Evolutionary conservation across 2,329 filamentous ascomycete species (phyloP).

Genomic region (Hypoxylon sp.): DNA sequence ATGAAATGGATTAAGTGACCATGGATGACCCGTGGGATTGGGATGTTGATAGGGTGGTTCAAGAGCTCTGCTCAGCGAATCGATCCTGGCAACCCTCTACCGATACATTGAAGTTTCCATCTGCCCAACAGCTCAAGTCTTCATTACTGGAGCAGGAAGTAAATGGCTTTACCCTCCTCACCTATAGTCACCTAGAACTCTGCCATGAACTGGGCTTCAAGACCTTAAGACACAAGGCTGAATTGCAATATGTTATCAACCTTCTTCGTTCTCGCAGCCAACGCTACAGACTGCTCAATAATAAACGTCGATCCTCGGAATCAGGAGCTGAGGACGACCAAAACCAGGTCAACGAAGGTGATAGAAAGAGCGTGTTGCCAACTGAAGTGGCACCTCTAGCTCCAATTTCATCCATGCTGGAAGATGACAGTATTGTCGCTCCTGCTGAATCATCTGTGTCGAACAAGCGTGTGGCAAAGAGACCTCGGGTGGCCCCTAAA

Average conservation of each 20-base stretch:
- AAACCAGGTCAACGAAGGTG: conserved; percentile 4
- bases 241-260: conserved; percentile 70
- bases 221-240: conserved; percentile 70
- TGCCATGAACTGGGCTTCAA: conserved; percentile 69
- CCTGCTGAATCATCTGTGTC: neutral
- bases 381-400: neutral
- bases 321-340: conserved; percentile 36
- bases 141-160: conserved; percentile 74
- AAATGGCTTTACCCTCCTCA: conserved; percentile 75
- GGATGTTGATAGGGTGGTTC: conserved; percentile 76
- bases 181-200: conserved; percentile 67
- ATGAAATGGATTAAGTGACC: conserved; percentile 28
- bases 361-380: neutral
- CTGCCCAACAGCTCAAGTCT: conserved; percentile 66
- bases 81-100: conserved; percentile 63
- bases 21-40: conserved; percentile 80
- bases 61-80: conserved; percentile 72
- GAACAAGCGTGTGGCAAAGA: conserved; percentile 45
- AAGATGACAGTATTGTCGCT: neutral
- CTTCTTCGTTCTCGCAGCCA: conserved; percentile 68
- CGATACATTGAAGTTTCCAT: conserved; percentile 61
- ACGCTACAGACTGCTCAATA: conserved; percentile 59
- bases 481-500: conserved; percentile 47
- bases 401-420: neutral
- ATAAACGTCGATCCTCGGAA: conserved; percentile 44